Percentiles rank a stretch among this genome's conserved stretches.
Conservation (phyloP, 805 yeast species). For the Ogataea methylovora region DNA sequence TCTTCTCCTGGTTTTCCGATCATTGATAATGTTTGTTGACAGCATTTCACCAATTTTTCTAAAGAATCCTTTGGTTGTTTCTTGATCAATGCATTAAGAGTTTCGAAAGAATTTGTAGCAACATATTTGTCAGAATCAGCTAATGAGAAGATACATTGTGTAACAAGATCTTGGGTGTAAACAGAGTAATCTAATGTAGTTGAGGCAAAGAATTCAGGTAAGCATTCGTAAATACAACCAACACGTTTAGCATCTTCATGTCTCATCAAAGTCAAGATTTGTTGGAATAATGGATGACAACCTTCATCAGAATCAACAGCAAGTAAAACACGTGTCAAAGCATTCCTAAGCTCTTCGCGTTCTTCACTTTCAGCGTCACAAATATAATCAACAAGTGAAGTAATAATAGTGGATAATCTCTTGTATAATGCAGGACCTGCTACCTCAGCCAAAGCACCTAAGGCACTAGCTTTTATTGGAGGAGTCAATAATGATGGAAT, state of each 20-base stretch:
- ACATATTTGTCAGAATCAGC: conserved; percentile 61
- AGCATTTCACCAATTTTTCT: conserved; percentile 74
- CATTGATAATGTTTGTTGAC: conserved; percentile 60
- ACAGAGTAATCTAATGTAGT: conserved; percentile 63
- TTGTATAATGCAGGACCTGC: conserved; percentile 79
- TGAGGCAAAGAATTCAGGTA: conserved; percentile 62
- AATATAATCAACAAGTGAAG: conserved; percentile 59
- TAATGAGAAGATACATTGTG: conserved; percentile 60
- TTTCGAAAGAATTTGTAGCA: conserved; percentile 56
- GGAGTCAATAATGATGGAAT: conserved; percentile 76
- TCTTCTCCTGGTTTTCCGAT: conserved; percentile 60
- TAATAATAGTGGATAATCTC: conserved; percentile 66
- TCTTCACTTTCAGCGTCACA: conserved; percentile 30
- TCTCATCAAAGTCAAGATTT: conserved; percentile 66
- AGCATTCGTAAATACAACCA: conserved; percentile 53
- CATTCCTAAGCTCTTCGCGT: conserved; percentile 32
- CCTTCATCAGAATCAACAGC: conserved; percentile 76
- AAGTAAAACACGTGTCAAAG: conserved; percentile 64
- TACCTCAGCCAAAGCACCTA: conserved; percentile 81
- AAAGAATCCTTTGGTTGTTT: conserved; percentile 68
- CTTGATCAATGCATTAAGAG: conserved; percentile 60
- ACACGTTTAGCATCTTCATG: conserved; percentile 64
- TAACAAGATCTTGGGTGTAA: conserved; percentile 69
- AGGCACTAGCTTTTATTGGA: conserved; percentile 85
- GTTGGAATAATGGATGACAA: conserved; percentile 76